These are phyloP conservation scores for Heracleum sosnowskyi DNA, from an alignment of 129 eudicot species.

Conservation along the genomic window DNA sequence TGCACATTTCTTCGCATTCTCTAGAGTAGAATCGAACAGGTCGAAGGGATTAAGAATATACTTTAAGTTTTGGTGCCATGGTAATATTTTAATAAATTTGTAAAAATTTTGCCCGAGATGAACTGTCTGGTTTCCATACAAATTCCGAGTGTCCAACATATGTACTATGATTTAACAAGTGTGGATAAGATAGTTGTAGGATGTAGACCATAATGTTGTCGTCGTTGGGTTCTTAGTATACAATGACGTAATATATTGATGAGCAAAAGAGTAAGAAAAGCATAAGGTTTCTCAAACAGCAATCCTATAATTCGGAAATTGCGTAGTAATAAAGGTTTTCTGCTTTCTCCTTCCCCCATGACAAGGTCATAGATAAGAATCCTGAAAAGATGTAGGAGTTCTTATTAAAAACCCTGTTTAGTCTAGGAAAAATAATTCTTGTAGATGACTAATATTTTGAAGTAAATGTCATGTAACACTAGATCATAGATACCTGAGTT, in stretches of 20 bases:
- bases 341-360: not conserved
- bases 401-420: not conserved
- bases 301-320: not conserved
- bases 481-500: not conserved
- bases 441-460: not conserved
- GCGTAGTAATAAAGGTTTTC: not conserved
- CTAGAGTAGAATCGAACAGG: not conserved
- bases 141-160: not conserved
- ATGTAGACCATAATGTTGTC: not conserved
- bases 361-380: not conserved
- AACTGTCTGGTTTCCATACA: not conserved
- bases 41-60: not conserved
- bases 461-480: not conserved
- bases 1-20: not conserved
- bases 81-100: too few species aligned
- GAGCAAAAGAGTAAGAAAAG: not conserved
- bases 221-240: not conserved
- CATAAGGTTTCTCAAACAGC: not conserved
- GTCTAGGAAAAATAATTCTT: not conserved
- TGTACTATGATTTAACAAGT: not conserved
- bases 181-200: not conserved
- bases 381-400: not conserved
- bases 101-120: not conserved
- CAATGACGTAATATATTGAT: not conserved
- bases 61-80: not conserved